A percentile compares a stretch with the other conserved stretches of the same genome.
phyloP scores from a whole-genome alignment of 1,284 basidiomycete species.

The Golubevia sp. region DNA sequence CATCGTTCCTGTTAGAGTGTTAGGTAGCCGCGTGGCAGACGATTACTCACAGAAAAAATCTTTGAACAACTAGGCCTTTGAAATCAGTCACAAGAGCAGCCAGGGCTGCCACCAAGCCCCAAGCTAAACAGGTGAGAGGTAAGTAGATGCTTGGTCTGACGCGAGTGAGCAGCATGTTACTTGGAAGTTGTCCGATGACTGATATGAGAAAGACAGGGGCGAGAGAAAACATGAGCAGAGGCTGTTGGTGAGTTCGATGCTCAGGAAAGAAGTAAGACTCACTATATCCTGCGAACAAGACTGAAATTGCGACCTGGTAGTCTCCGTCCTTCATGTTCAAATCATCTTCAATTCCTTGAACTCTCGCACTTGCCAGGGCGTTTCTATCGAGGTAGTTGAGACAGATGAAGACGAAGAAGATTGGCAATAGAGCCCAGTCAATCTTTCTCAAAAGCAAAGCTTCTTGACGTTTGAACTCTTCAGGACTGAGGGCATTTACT shows the following conservation, averaged over 20 bases:
- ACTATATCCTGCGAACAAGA: slow-evolving; percentile 38
- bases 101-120: slow-evolving; percentile 8
- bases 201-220: too few relatives aligned
- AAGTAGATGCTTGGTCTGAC: slow-evolving; percentile 6
- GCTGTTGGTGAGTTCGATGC: too few relatives aligned
- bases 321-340: slow-evolving; percentile 18
- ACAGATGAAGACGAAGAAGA: too few relatives aligned
- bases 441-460: too few relatives aligned
- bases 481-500: too few relatives aligned
- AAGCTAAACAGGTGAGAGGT: slow-evolving; percentile 7
- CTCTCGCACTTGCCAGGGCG: slow-evolving; percentile 6
- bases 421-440: too few relatives aligned
- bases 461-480: too few relatives aligned
- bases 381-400: too few relatives aligned
- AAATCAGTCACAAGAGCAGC: slow-evolving; percentile 3
- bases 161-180: slow-evolving; percentile 10
- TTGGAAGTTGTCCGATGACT: too few relatives aligned
- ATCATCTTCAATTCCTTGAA: slow-evolving; percentile 20
- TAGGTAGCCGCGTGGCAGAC: background rate
- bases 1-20: background rate
- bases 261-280: too few relatives aligned
- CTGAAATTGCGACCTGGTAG: slow-evolving; percentile 21
- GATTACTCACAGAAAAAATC: slow-evolving; percentile 9
- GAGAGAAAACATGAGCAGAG: too few relatives aligned
- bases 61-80: slow-evolving; percentile 2